Evolutionary conservation across 345 rosid species (phyloP).

Genomic region (Ceriops tagal): DNA sequence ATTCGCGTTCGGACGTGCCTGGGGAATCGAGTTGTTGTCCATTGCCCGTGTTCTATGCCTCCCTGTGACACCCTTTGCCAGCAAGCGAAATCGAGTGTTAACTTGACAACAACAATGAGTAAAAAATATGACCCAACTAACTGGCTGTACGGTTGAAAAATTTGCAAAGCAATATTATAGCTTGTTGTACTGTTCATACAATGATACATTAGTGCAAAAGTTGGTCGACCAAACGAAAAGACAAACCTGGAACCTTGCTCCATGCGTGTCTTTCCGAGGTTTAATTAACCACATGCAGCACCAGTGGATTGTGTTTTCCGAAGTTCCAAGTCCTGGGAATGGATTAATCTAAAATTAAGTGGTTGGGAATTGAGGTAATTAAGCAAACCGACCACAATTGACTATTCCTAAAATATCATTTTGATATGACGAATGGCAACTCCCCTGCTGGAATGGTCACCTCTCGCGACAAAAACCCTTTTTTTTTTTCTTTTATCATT

Average conservation of each 20-base stretch:
- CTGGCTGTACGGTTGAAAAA: background rate
- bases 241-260: constrained; percentile 4
- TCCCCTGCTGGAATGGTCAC: too few species aligned
- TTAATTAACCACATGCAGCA: background rate
- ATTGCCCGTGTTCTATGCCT: background rate
- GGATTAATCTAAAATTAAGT: too few species aligned
- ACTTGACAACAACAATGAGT: too few species aligned
- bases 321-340: too few species aligned
- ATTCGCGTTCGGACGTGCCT: background rate
- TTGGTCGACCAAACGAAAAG: constrained; percentile 11
- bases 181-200: background rate
- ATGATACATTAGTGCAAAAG: background rate
- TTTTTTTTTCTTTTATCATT: too few species aligned
- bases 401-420: too few species aligned
- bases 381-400: too few species aligned
- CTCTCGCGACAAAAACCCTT: too few species aligned
- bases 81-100: background rate
- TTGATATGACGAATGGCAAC: too few species aligned
- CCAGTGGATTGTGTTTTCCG: too few species aligned
- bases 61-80: background rate
- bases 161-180: background rate
- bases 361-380: too few species aligned
- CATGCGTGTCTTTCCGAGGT: background rate
- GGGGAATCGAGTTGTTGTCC: background rate
- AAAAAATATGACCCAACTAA: background rate